Evolutionary conservation across 768 basidiomycete species (phyloP).

Genomic region (Suillus luteus): DNA sequence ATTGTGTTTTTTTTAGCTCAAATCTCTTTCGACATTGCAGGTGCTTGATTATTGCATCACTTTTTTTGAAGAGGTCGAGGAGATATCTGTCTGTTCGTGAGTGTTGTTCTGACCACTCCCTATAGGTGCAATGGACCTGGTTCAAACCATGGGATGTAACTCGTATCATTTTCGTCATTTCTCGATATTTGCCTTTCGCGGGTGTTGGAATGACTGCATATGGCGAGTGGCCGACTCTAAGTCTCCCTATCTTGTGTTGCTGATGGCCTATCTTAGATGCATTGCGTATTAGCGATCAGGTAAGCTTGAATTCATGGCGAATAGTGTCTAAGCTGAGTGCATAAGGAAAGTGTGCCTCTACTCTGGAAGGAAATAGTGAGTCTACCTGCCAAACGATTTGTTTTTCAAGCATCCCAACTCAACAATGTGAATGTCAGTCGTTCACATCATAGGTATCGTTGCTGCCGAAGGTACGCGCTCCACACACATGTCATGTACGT

Average conservation of each 20-base stretch:
- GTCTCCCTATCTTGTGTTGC: background rate
- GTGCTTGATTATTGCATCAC: constrained; percentile 15
- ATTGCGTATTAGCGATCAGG: constrained; percentile 1
- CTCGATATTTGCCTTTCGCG: constrained; percentile 24
- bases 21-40: constrained; percentile 1
- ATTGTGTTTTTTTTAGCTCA: background rate
- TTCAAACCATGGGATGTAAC: constrained; percentile 18
- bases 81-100: background rate
- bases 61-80: constrained; percentile 12
- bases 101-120: background rate
- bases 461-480: constrained; percentile 10
- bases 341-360: constrained; percentile 2
- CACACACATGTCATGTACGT: background rate
- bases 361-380: constrained; percentile 16
- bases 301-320: background rate
- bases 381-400: background rate
- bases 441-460: constrained; percentile 13
- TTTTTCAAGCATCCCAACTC: background rate
- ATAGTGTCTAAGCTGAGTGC: background rate
- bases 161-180: constrained; percentile 18
- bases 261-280: background rate
- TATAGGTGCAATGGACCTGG: constrained; percentile 24
- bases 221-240: constrained; percentile 12
- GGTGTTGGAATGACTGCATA: constrained; percentile 18
- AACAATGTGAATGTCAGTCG: background rate